Conservation (phyloP, 1,284 basidiomycete species). For the Marasmius sp. region DNA sequence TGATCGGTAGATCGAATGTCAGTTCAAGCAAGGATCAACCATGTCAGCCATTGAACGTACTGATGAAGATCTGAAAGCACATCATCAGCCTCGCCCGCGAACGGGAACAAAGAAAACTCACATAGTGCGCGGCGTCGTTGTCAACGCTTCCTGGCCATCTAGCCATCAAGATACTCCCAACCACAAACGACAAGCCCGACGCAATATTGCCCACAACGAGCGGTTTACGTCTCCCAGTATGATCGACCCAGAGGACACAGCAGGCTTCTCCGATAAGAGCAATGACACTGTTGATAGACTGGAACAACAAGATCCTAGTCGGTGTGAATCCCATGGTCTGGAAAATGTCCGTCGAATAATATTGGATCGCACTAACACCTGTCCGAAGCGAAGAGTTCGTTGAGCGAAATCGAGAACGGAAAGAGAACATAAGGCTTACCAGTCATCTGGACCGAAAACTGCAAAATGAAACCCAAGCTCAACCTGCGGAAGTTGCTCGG, state of each 20-base stretch:
- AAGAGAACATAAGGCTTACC: constrained; percentile 16
- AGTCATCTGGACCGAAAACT: constrained; percentile 45
- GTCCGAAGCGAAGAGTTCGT: background rate
- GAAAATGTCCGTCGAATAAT: constrained; percentile 40
- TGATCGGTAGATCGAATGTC: background rate
- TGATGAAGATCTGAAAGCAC: constrained; percentile 35
- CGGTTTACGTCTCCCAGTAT: constrained; percentile 50
- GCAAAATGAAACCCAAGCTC: constrained; percentile 33
- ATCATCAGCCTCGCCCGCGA: background rate
- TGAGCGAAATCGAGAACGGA: background rate
- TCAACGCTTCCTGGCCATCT: constrained; percentile 46
- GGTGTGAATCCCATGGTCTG: constrained; percentile 48
- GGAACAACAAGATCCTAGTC: constrained; percentile 55
- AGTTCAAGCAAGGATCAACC: constrained; percentile 13
- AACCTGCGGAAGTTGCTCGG: constrained; percentile 41
- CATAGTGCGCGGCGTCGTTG: constrained; percentile 34
- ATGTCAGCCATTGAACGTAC: constrained; percentile 27
- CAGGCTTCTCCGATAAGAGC: constrained; percentile 56
- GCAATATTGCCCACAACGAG: constrained; percentile 55
- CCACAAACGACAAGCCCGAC: constrained; percentile 52
- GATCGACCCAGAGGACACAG: constrained; percentile 59
- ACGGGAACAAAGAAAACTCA: constrained; percentile 11
- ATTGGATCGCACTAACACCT: constrained; percentile 43
- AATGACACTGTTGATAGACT: constrained; percentile 61
- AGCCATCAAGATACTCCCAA: constrained; percentile 53